Evolutionary conservation across 352 stramenopile species (phyloP).

Genomic region (Phytopythium cucurbitacearum): DNA sequence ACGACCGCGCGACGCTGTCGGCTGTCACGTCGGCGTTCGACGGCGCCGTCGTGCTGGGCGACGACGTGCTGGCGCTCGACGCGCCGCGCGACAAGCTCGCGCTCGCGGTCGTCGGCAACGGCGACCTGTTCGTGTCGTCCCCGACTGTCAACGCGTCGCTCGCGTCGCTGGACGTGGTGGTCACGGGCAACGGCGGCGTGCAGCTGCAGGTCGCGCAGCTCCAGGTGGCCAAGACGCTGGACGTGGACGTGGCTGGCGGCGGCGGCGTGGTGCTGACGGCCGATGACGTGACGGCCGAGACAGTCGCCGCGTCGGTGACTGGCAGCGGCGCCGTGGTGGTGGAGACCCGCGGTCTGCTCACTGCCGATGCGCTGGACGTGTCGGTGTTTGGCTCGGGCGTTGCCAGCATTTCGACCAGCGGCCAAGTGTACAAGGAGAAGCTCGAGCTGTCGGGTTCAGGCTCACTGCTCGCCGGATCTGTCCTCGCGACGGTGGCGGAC

Average conservation of each 20-base stretch:
- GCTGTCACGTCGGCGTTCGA: conserved; percentile 31
- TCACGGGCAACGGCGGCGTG: conserved; percentile 25
- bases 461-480: conserved; percentile 37
- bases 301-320: conserved; percentile 26
- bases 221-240: conserved; percentile 17
- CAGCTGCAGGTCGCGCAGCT: conserved; percentile 28
- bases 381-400: conserved; percentile 47
- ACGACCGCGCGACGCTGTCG: conserved; percentile 37
- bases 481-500: conserved; percentile 26
- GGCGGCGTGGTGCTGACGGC: conserved; percentile 28
- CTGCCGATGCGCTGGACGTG: conserved; percentile 3
- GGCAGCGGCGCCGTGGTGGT: conserved; percentile 29
- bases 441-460: conserved; percentile 45
- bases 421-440: conserved; percentile 36
- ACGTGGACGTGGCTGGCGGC: conserved; percentile 36
- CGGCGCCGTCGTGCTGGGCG: conserved; percentile 35
- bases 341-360: conserved; percentile 25
- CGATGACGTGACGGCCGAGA: conserved; percentile 15
- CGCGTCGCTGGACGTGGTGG: conserved; percentile 26
- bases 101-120: conserved; percentile 27
- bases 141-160: conserved; percentile 14
- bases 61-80: conserved; percentile 35
- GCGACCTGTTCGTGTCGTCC: conserved; percentile 30
- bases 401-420: conserved; percentile 35
- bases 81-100: conserved; percentile 3